These are phyloP conservation scores for Podospora conica DNA, from an alignment of 495 filamentous ascomycete species.

Conservation along the genomic window DNA sequence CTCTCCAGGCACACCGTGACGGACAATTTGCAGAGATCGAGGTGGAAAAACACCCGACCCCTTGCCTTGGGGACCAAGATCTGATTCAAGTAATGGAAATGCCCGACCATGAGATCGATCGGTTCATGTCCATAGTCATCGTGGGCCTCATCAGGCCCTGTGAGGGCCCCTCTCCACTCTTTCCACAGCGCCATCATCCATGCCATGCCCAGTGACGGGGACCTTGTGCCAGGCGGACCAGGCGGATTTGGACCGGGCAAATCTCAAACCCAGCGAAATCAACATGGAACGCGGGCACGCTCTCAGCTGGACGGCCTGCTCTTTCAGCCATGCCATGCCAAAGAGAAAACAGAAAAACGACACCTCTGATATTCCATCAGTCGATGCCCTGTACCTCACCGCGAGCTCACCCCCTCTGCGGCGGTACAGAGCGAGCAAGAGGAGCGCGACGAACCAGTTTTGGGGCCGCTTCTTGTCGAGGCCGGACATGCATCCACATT, in stretches of 20 bases:
- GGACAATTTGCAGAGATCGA: neutral
- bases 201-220: neutral
- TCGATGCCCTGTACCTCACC: too few relatives aligned
- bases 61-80: neutral
- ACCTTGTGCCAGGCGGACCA: neutral
- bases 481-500: constrained; percentile 8
- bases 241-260: neutral
- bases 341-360: too few relatives aligned
- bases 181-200: neutral
- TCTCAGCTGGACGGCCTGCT: neutral
- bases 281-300: constrained; percentile 1
- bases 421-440: neutral
- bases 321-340: neutral
- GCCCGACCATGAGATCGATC: neutral
- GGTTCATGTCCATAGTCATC: too few relatives aligned
- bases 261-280: constrained; percentile 5
- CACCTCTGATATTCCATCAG: too few relatives aligned
- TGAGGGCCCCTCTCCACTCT: neutral
- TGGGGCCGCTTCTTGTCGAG: neutral
- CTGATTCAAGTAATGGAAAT: neutral
- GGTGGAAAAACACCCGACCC: neutral
- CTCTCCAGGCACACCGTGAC: neutral
- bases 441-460: neutral
- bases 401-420: neutral
- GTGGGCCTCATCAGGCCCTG: neutral